Evolutionary conservation across 2,329 filamentous ascomycete genomes (phyloP).

Genomic region (Fusarium burgessii): DNA sequence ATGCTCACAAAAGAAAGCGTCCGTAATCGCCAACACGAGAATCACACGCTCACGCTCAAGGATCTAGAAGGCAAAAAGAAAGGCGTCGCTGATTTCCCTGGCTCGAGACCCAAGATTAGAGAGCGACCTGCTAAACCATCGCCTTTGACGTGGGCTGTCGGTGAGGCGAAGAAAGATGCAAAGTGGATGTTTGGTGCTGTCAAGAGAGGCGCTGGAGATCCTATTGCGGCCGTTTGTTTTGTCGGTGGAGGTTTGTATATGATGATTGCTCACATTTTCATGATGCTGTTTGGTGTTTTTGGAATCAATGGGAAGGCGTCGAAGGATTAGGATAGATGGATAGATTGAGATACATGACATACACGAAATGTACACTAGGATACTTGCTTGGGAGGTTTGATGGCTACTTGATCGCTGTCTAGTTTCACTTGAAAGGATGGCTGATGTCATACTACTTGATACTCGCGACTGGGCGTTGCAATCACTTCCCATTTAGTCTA

Average conservation of each 20-base stretch:
- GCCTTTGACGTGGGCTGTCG: conserved; percentile 39
- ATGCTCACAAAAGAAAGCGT: conserved; percentile 47
- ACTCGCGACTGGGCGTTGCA: rapidly evolving
- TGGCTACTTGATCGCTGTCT: background rate
- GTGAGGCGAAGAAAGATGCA: conserved; percentile 33
- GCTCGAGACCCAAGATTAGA: conserved; percentile 41
- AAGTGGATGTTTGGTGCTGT: conserved; percentile 35
- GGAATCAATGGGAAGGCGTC: background rate
- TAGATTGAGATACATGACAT: background rate
- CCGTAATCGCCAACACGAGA: conserved; percentile 44
- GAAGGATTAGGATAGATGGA: conserved; percentile 1
- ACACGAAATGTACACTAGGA: background rate
- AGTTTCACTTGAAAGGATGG: no score
- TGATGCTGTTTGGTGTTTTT: conserved; percentile 16
- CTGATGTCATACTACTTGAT: background rate
- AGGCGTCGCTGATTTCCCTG: conserved; percentile 45
- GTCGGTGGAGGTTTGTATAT: conserved; percentile 22
- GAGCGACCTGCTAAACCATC: conserved; percentile 40
- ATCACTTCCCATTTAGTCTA: background rate
- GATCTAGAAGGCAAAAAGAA: conserved; percentile 42
- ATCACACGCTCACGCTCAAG: conserved; percentile 45
- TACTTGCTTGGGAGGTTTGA: background rate
- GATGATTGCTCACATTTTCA: conserved; percentile 16
- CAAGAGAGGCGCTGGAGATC: conserved; percentile 33
- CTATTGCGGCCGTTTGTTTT: conserved; percentile 22